Conservation (phyloP, 208 protist genomes). For the Willaertia magna region DNA sequence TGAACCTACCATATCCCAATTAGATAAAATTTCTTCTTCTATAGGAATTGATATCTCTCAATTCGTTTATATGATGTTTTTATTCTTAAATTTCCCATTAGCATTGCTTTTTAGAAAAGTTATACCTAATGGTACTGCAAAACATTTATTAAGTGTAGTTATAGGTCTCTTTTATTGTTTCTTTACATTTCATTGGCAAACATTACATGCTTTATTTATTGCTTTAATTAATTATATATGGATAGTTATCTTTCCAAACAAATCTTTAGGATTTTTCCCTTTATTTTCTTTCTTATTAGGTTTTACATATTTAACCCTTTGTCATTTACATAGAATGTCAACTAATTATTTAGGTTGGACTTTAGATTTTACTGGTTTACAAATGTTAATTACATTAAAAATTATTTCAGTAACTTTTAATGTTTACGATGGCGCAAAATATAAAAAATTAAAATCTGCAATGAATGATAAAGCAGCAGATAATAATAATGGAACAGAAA, state of each 20-base stretch:
- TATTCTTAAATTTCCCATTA: neutral
- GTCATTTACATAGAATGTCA: conserved; percentile 39
- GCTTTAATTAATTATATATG: neutral
- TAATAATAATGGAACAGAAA: neutral
- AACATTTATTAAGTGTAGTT: neutral
- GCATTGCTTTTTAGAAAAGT: neutral
- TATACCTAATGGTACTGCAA: neutral
- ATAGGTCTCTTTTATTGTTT: neutral
- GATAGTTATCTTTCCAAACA: neutral
- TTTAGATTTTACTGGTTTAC: conserved; percentile 40
- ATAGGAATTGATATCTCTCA: neutral
- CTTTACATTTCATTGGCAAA: neutral
- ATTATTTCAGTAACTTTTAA: conserved; percentile 37
- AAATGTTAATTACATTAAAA: conserved; percentile 47
- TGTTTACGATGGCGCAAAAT: conserved; percentile 28
- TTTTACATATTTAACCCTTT: neutral
- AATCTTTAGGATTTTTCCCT: neutral
- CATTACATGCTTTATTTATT: neutral
- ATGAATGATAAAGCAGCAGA: neutral
- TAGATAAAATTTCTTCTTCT: neutral
- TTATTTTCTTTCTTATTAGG: neutral
- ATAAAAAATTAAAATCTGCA: too few relatives aligned
- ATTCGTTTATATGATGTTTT: neutral
- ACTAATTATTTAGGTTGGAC: conserved; percentile 43
- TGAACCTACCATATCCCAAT: too few relatives aligned